These are phyloP conservation scores for Phytophthora ohioensis DNA, from an alignment of 352 stramenopile genomes.

Conservation along the genomic window DNA sequence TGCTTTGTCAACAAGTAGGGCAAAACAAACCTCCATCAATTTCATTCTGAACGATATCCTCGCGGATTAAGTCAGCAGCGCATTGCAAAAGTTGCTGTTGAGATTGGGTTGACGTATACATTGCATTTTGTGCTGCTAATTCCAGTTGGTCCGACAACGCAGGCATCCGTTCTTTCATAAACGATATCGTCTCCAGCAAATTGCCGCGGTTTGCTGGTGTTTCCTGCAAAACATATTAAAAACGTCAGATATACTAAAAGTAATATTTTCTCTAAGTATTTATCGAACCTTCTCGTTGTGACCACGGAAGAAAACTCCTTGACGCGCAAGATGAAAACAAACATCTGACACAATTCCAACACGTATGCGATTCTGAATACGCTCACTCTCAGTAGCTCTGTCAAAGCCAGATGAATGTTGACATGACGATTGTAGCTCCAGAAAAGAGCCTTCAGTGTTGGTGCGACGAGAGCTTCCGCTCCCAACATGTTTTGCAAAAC, in stretches of 20 bases:
- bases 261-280: no score
- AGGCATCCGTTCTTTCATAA: background rate
- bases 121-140: background rate
- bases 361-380: background rate
- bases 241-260: no score
- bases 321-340: background rate
- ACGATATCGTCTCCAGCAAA: slow-evolving; percentile 13
- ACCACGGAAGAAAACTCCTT: background rate
- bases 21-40: background rate
- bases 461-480: no score
- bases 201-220: slow-evolving; percentile 7
- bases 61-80: background rate
- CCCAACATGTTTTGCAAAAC: no score
- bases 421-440: no score
- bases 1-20: slow-evolving; percentile 15
- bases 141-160: background rate
- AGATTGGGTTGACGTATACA: background rate
- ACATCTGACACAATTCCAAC: background rate
- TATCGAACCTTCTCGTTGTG: background rate
- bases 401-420: no score
- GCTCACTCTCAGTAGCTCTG: no score
- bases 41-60: background rate
- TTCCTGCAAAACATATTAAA: background rate
- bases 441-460: no score
- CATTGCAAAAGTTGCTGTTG: background rate